Evolutionary conservation across 305 asterid species (phyloP), one percentile per base, ranked within the genome.

Genomic region (Ruellia speciosa): DNA sequence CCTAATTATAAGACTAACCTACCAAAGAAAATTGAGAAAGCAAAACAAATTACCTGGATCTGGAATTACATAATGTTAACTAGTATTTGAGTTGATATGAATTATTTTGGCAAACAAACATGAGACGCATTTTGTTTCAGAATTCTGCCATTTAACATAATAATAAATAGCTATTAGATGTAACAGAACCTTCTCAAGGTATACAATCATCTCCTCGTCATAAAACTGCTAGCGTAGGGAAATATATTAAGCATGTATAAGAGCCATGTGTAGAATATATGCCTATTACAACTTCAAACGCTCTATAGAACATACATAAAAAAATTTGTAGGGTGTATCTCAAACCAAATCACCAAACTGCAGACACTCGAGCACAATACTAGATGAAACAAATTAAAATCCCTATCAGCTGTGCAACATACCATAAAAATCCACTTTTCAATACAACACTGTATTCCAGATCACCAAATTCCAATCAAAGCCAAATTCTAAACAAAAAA

Each of bases 391-490:
- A 12, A 43, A 37, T 37, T n/a, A 53, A 54, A 62, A 54, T 16
- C 9, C 61, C 16, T 41, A 15, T 18, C 4, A 37, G 15, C 67
- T 6, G 31, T 10, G 35, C 54, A 50, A 18, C n/a, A n/a, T n/a
- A n/a, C 3, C 20, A 50, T 19, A 9, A 18, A 16, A 50, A 50
- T 13, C 54, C 18, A 50, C 31, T 19, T 19, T 5, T 11, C 54
- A 11, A 59, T 17, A 13, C 39, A 0, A 15, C 14, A 19, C 15
- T 43, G 28, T 55, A 17, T 51, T 40, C 28, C 20, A 41, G 16
- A 41, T 18, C 52, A 47, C 24, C 63, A 53, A 28, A 18, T 55
- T 34, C 35, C 35, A 55, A 43, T 39, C 63, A 60, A 49, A 56
- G 35, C 40, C 59, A 20, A 69, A 47, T 52, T 50, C 18, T 34